phyloP scores from a whole-genome alignment of 2,329 filamentous ascomycete species.

The Aspergillus sp. region DNA sequence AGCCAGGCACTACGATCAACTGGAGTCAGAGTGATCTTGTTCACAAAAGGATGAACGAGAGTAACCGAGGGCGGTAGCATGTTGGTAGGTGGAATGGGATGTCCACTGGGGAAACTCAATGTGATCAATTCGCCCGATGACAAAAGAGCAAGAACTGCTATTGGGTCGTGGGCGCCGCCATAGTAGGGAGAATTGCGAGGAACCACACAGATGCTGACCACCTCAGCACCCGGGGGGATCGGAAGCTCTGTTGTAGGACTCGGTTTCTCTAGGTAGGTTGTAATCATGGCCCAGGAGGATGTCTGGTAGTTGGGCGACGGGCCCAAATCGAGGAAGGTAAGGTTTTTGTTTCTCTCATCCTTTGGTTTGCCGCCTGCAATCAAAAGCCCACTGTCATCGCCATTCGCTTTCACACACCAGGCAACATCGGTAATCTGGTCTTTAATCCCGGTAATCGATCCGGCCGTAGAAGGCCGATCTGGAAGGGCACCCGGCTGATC shows the following conservation, averaged over 20 bases:
- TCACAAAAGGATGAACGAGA: slow-evolving; percentile 87
- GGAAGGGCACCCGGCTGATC: slow-evolving; percentile 60
- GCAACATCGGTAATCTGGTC: slow-evolving; percentile 75
- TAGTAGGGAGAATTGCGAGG: slow-evolving; percentile 84
- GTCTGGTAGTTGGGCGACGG: slow-evolving; percentile 87
- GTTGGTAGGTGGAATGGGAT: slow-evolving; percentile 87
- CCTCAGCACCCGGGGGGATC: slow-evolving; percentile 73
- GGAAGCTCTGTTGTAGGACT: slow-evolving; percentile 71
- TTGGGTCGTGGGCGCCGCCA: slow-evolving; percentile 82
- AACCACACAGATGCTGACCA: slow-evolving; percentile 78
- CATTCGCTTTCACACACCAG: slow-evolving; percentile 94
- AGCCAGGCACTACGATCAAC: slow-evolving; percentile 83
- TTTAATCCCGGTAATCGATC: slow-evolving; percentile 59
- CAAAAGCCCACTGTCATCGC: slow-evolving; percentile 87
- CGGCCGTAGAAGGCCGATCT: slow-evolving; percentile 42
- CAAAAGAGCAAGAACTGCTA: slow-evolving; percentile 76
- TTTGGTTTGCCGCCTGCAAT: slow-evolving; percentile 76
- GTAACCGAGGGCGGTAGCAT: slow-evolving; percentile 85
- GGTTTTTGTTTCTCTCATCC: slow-evolving; percentile 67
- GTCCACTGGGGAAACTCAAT: slow-evolving; percentile 87
- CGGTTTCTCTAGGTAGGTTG: slow-evolving; percentile 73
- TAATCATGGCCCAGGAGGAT: slow-evolving; percentile 80
- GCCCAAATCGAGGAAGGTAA: slow-evolving; percentile 89
- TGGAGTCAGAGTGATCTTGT: slow-evolving; percentile 67
- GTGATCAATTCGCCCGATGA: slow-evolving; percentile 87